These are phyloP conservation scores for Lagerstroemia speciosa DNA, from an alignment of 345 rosid species.

Conservation along the genomic window DNA sequence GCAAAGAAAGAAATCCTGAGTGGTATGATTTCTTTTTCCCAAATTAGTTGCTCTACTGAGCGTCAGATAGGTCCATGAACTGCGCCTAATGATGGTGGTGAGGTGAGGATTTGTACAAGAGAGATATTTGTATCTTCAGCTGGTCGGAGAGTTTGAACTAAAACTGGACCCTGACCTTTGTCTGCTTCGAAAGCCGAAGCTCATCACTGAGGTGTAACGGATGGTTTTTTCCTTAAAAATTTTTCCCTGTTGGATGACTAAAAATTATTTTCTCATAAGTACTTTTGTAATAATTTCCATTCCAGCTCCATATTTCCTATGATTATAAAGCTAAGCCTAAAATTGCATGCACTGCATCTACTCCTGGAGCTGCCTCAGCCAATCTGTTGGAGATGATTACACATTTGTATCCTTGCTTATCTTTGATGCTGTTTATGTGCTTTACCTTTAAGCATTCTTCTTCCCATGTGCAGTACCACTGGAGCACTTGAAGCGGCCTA, in stretches of 20 bases:
- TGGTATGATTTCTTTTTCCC: neutral
- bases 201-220: too few relatives aligned
- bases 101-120: neutral
- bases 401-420: neutral
- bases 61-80: too few relatives aligned
- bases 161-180: neutral
- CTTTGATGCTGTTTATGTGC: neutral
- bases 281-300: neutral
- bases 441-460: neutral
- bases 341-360: neutral
- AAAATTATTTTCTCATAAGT: neutral
- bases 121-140: neutral
- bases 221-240: neutral
- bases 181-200: neutral
- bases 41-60: too few relatives aligned
- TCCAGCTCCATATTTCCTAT: neutral
- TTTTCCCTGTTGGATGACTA: neutral
- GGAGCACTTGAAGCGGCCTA: conserved; percentile 99
- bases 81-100: too few relatives aligned
- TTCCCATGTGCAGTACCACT: conserved; percentile 52
- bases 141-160: neutral
- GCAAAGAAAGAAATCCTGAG: neutral
- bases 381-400: too few relatives aligned
- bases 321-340: neutral
- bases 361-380: neutral